Percentiles rank a stretch among this genome's conserved stretches.
These are phyloP conservation scores for Diplogelasinospora grovesii DNA, from an alignment of 495 filamentous ascomycete species.

Conservation along the genomic window DNA sequence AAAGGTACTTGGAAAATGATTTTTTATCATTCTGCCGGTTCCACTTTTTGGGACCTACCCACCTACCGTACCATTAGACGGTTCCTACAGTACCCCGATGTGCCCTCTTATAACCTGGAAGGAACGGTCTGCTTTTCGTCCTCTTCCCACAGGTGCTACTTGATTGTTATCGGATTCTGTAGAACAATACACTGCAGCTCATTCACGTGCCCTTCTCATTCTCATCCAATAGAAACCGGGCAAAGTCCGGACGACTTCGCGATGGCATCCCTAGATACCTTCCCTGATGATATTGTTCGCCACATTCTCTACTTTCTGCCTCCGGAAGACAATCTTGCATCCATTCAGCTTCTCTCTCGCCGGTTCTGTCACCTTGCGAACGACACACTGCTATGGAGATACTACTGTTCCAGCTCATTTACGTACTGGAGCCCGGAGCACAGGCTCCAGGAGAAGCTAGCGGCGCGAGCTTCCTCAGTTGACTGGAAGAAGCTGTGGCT, in stretches of 20 bases:
- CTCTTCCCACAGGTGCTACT: too few relatives aligned
- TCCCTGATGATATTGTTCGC: slow-evolving; percentile 72
- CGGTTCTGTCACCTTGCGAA: slow-evolving; percentile 58
- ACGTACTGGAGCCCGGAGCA: slow-evolving; percentile 68
- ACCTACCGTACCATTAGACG: too few relatives aligned
- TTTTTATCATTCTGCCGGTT: too few relatives aligned
- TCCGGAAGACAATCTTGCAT: slow-evolving; percentile 43
- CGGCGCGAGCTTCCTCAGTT: slow-evolving; percentile 42
- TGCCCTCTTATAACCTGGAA: too few relatives aligned
- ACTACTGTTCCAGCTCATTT: slow-evolving; percentile 61
- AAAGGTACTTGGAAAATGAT: too few relatives aligned
- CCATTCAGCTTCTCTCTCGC: slow-evolving; percentile 54
- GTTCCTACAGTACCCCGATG: too few relatives aligned
- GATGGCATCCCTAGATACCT: slow-evolving; percentile 27
- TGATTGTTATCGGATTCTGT: too few relatives aligned
- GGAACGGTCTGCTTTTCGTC: too few relatives aligned
- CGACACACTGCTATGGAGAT: slow-evolving; percentile 71
- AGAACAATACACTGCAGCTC: too few relatives aligned
- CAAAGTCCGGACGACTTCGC: slow-evolving; percentile 1
- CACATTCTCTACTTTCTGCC: slow-evolving; percentile 57
- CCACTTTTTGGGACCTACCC: too few relatives aligned
- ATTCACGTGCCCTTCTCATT: too few relatives aligned
- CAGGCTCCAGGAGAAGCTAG: slow-evolving; percentile 50
- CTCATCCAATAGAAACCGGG: too few relatives aligned
- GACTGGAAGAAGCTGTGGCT: slow-evolving; percentile 75